phyloP scores from a whole-genome alignment of 2,329 filamentous ascomycete species.

The Xylaria sp. region DNA sequence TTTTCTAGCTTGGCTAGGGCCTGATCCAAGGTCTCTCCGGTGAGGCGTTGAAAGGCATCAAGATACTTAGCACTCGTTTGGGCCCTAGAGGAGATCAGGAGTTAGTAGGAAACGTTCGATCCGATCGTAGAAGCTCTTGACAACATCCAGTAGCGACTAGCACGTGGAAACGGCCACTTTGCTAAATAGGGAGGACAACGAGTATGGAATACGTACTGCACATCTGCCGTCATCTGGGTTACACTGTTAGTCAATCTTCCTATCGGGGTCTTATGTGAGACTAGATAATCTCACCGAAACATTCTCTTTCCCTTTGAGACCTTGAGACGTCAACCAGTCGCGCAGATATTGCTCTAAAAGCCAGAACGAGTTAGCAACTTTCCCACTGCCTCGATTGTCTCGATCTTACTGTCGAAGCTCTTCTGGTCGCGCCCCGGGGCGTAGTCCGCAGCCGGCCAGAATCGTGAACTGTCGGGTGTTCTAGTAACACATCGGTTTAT shows the following conservation, averaged over 20 bases:
- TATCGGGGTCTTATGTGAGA: background rate
- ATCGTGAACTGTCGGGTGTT: constrained; percentile 53
- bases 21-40: constrained; percentile 34
- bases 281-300: constrained; percentile 55
- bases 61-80: constrained; percentile 40
- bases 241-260: constrained; percentile 16
- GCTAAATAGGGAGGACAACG: background rate
- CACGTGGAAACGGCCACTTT: background rate
- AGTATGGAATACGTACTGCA: constrained; percentile 28
- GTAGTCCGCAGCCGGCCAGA: constrained; percentile 84
- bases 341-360: constrained; percentile 36
- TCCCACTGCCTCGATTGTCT: background rate
- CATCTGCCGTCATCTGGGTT: constrained; percentile 36
- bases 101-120: constrained; percentile 5
- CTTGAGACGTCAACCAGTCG: constrained; percentile 59
- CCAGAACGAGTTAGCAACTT: constrained; percentile 17
- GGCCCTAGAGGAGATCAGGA: constrained; percentile 8
- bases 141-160: background rate
- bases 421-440: constrained; percentile 78
- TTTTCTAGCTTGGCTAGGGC: constrained; percentile 34
- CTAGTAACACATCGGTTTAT: constrained; percentile 24
- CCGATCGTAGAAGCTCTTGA: background rate
- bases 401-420: constrained; percentile 76
- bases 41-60: constrained; percentile 37
- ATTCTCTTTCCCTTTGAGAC: constrained; percentile 78